Evolutionary conservation across 1,284 basidiomycete species (phyloP).

Genomic region (Volvariella volvacea): DNA sequence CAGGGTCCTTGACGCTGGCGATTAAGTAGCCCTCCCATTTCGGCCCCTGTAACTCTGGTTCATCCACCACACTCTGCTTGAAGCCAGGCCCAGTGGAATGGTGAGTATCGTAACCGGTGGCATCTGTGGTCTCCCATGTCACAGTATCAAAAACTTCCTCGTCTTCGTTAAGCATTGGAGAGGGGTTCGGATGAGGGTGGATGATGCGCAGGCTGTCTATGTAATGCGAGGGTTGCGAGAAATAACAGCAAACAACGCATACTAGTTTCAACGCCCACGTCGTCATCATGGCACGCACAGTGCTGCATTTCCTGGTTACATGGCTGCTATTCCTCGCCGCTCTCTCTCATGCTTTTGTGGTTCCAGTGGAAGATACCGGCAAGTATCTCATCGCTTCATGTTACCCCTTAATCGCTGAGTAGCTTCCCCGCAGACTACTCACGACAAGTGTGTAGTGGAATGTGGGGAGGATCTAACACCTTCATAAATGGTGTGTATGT

Average conservation of each 20-base stretch:
- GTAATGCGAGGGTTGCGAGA: slow-evolving; percentile 9
- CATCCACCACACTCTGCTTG: slow-evolving; percentile 65
- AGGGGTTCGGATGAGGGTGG: slow-evolving; percentile 7
- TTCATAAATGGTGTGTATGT: slow-evolving; percentile 71
- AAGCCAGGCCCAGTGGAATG: slow-evolving; percentile 60
- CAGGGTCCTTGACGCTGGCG: slow-evolving; percentile 84
- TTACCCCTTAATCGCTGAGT: slow-evolving; percentile 8
- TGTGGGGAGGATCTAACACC: slow-evolving; percentile 80
- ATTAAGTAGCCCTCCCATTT: slow-evolving; percentile 89
- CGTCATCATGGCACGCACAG: slow-evolving; percentile 15
- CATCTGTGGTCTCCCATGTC: slow-evolving; percentile 73
- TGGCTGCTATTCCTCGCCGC: slow-evolving; percentile 25
- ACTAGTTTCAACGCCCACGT: slow-evolving; percentile 13
- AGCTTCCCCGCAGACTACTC: slow-evolving; percentile 49
- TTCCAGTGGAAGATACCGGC: slow-evolving; percentile 57
- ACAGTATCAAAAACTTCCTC: slow-evolving; percentile 84
- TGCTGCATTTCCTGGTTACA: slow-evolving; percentile 26
- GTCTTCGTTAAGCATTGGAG: slow-evolving; percentile 66
- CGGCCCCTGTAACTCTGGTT: slow-evolving; percentile 66
- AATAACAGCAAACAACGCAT: slow-evolving; percentile 20
- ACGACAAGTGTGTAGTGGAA: slow-evolving; percentile 90
- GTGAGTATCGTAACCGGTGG: slow-evolving; percentile 38
- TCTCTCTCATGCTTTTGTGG: slow-evolving; percentile 45
- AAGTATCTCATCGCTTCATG: slow-evolving; percentile 7
- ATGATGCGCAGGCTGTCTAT: not conserved